Evolutionary conservation across 2,329 filamentous ascomycete species (phyloP).

Genomic region (Phaeosphaeriaceae sp.): DNA sequence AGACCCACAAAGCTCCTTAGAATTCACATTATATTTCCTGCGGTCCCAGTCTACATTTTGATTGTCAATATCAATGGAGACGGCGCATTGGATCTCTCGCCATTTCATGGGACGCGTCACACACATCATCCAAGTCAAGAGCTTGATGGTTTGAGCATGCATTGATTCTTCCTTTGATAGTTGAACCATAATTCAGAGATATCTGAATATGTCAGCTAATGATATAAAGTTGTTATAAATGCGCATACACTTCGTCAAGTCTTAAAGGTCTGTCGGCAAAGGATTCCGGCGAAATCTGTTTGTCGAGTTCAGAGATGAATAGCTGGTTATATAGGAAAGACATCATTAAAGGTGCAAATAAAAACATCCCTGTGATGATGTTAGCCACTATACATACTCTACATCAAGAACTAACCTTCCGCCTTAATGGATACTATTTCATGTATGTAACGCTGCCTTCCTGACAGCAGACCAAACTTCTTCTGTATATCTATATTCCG

Average conservation of each 20-base stretch:
- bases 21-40: conserved; percentile 29
- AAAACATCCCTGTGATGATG: background rate
- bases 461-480: background rate
- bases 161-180: conserved; percentile 6
- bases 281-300: background rate
- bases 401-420: background rate
- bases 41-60: conserved; percentile 36
- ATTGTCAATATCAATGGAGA: conserved; percentile 39
- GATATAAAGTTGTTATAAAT: background rate
- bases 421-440: background rate
- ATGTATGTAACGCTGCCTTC: background rate
- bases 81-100: conserved; percentile 51
- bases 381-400: background rate
- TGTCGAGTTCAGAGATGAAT: background rate
- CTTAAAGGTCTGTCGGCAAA: background rate
- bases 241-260: background rate
- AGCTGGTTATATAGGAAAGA: background rate
- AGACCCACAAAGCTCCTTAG: conserved; percentile 46
- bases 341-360: background rate
- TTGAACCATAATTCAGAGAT: conserved; percentile 16
- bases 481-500: background rate
- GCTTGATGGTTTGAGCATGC: conserved; percentile 8
- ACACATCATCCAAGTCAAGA: conserved; percentile 52
- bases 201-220: conserved; percentile 9
- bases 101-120: conserved; percentile 50